Conservation (phyloP, 768 basidiomycete species). For the Scleroderma bovista region DNA sequence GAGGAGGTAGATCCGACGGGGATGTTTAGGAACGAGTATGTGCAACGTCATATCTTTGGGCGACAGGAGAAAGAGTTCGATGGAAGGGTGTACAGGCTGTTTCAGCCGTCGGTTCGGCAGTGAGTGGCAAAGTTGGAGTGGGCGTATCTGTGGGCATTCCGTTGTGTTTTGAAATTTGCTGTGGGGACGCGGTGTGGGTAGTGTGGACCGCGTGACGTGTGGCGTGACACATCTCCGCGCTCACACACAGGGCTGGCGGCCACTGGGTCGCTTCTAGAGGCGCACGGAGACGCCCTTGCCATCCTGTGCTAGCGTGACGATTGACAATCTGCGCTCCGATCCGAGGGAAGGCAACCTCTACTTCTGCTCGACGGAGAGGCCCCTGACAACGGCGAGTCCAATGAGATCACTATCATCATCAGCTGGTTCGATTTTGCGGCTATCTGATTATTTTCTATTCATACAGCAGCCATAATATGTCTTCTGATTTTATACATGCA, state of each 20-base stretch:
- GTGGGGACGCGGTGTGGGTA: background rate
- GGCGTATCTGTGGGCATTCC: background rate
- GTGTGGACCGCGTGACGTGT: too few species aligned
- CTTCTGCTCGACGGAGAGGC: background rate
- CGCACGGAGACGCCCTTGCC: background rate
- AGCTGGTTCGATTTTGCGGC: background rate
- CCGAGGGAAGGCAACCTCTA: background rate
- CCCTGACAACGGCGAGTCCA: background rate
- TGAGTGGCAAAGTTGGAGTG: conserved; percentile 1
- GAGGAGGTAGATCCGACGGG: conserved; percentile 67
- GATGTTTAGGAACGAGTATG: conserved; percentile 84
- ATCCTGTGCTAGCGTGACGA: too few species aligned
- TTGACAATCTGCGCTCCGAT: background rate
- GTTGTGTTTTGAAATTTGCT: background rate
- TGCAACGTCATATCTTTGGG: conserved; percentile 82
- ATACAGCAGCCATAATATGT: too few species aligned
- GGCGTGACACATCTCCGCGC: too few species aligned
- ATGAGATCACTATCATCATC: conserved; percentile 3
- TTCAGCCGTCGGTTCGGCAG: conserved; percentile 4
- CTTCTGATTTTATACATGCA: too few species aligned
- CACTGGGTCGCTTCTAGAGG: too few species aligned
- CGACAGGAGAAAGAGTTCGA: conserved; percentile 35
- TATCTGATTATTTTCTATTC: too few species aligned
- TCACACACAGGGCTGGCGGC: too few species aligned
- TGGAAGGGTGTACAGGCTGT: conserved; percentile 43